Percentiles rank a stretch among this genome's conserved stretches.
Evolutionary conservation across 768 basidiomycete genomes (phyloP).

Genomic region (Baorangia bicolor): DNA sequence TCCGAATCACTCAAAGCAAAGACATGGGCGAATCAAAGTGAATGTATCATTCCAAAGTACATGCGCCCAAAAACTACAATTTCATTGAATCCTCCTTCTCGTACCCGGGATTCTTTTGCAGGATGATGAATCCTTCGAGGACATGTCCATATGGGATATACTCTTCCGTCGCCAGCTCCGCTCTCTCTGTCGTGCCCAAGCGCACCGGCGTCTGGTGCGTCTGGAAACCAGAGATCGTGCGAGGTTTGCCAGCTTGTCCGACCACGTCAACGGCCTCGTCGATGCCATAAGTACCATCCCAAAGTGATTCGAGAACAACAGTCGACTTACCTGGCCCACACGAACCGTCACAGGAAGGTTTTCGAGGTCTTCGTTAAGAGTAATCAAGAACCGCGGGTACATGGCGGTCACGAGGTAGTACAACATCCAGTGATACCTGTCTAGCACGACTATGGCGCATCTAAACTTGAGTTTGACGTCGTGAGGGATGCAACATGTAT

Average conservation of each 20-base stretch:
- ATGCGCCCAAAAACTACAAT: conserved; percentile 39
- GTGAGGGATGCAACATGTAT: background rate
- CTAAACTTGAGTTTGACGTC: conserved; percentile 1
- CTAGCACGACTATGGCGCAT: conserved; percentile 71
- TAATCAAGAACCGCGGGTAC: conserved; percentile 98
- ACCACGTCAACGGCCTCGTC: conserved; percentile 90
- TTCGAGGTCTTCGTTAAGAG: conserved; percentile 89
- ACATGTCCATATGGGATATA: conserved; percentile 88
- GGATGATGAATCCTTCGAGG: conserved; percentile 88
- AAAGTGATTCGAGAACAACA: background rate
- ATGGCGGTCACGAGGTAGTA: conserved; percentile 95
- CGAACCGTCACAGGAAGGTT: conserved; percentile 87
- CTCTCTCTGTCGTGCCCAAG: conserved; percentile 89
- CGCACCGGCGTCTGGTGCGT: conserved; percentile 97
- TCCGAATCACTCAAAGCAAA: background rate
- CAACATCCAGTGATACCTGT: conserved; percentile 98
- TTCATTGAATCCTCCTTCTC: conserved; percentile 88
- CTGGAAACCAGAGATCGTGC: conserved; percentile 97
- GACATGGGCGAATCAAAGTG: background rate
- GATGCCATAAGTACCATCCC: conserved; percentile 1
- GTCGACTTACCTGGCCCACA: conserved; percentile 73
- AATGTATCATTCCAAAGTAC: conserved; percentile 5
- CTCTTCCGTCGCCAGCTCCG: conserved; percentile 96
- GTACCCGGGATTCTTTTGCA: conserved; percentile 91
- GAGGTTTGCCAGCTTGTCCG: conserved; percentile 95